Evolutionary conservation across 345 rosid species (phyloP), one percentile per base, ranked within the genome.

Genomic region (Draba incana): DNA sequence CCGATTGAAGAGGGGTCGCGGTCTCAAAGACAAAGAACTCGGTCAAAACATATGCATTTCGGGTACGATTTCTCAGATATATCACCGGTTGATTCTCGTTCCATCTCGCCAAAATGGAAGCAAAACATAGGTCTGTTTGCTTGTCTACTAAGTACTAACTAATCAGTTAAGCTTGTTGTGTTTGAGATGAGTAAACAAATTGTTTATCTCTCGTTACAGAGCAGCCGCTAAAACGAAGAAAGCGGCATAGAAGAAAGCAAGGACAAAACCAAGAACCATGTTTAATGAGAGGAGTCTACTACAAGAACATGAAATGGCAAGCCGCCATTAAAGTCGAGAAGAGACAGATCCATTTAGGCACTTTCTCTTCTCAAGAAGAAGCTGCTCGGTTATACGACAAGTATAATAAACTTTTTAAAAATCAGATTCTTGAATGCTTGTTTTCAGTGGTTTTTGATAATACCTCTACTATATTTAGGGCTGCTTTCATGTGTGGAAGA

Each of bases 231-330:
- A 93, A 93, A 81, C 86, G 91, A 56, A 82, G 98, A 82, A 93
- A 93, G 86, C 82, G 80, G 51, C 98, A 90, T 74, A 84, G 92
- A 68, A 85, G 98, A 72, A 93, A 90, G 78, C 89, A 81, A 44
- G 75, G 85, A 59, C 88, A 84, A 62, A 88, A 90, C 80, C 98
- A 93, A 78, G 97, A 93, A 79, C 88, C 84, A 35, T 93, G 98
- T 77, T 68, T 90, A 50, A 87, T 93, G 98, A 90, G 98, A 82
- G 98, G 98, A 42, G 98, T 93, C 16, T 93, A 93, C 75, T 93
- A 81, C 87, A 93, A 93, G 80, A 93, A 93, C 67, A 93, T 90
- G 97, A 93, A 93, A 82, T 93, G 98, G 98, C 98, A 93, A 68
- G 98, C 98, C 0, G 98, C 98, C 16, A 93, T 90, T 64, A 93